phyloP scores from a whole-genome alignment of 1,139 yeast species.

The Magnusiomyces suaveolens region DNA sequence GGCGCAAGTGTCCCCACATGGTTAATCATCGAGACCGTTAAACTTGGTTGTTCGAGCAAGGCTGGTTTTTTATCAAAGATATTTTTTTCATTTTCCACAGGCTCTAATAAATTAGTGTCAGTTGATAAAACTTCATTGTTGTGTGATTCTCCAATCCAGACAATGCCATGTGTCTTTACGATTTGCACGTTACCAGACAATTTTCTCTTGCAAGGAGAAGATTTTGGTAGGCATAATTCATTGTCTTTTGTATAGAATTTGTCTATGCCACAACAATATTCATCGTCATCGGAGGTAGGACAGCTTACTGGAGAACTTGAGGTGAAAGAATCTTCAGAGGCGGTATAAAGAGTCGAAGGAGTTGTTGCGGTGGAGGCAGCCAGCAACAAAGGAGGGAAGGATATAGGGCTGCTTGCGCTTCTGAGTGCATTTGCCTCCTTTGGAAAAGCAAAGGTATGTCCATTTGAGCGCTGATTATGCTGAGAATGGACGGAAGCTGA shows the following conservation, averaged over 20 bases:
- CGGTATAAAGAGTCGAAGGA: not conserved
- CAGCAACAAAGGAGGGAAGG: not conserved
- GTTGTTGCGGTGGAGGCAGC: not conserved
- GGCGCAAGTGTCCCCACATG: not conserved
- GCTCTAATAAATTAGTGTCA: not conserved
- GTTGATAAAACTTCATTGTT: not conserved
- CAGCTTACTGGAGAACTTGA: not conserved
- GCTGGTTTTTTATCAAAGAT: not conserved
- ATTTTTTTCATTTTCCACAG: not conserved
- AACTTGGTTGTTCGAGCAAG: not conserved
- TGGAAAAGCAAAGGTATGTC: not conserved
- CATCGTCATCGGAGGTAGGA: not conserved
- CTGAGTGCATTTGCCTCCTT: not conserved
- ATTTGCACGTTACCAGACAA: not conserved
- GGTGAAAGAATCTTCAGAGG: not conserved
- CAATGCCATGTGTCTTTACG: not conserved
- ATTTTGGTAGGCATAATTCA: not conserved
- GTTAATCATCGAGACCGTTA: not conserved
- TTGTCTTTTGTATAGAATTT: too few relatives aligned
- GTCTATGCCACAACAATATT: not conserved
- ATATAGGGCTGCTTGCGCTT: not conserved
- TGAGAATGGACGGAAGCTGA: not conserved
- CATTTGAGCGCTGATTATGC: not conserved
- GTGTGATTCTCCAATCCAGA: not conserved
- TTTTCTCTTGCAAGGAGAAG: not conserved